Evolutionary conservation across 805 yeast species (phyloP).

Genomic region (Metschnikowia noctiluminum): DNA sequence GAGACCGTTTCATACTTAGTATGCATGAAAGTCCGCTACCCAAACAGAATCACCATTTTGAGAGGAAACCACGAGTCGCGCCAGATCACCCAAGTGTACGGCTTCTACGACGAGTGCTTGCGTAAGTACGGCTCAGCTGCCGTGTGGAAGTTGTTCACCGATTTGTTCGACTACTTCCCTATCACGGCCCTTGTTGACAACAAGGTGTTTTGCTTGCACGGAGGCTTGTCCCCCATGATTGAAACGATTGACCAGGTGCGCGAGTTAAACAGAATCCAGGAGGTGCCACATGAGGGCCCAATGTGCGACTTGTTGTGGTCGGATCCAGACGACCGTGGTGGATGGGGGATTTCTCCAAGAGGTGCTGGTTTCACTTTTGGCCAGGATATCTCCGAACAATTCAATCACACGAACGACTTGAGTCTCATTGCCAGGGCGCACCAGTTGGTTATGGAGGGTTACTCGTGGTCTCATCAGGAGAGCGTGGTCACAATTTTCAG

Average conservation of each 20-base stretch:
- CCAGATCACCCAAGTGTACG: slow-evolving; percentile 94
- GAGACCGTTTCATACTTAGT: slow-evolving; percentile 88
- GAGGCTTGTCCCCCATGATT: slow-evolving; percentile 93
- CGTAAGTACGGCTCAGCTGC: slow-evolving; percentile 90
- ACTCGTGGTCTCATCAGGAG: slow-evolving; percentile 92
- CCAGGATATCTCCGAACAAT: slow-evolving; percentile 89
- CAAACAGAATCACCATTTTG: slow-evolving; percentile 84
- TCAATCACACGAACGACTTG: slow-evolving; percentile 85
- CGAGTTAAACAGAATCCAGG: slow-evolving; percentile 87
- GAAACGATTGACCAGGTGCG: slow-evolving; percentile 91
- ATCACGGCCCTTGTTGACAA: slow-evolving; percentile 90
- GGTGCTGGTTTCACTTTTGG: slow-evolving; percentile 99
- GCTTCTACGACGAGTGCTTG: slow-evolving; percentile 92
- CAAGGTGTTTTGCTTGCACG: slow-evolving; percentile 88
- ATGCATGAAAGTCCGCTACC: slow-evolving; percentile 89
- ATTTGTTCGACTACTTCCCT: slow-evolving; percentile 88
- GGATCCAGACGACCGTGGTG: slow-evolving; percentile 96
- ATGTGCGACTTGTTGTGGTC: slow-evolving; percentile 97
- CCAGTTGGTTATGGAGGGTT: slow-evolving; percentile 97
- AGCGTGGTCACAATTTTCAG: slow-evolving; percentile 89
- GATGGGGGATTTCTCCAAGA: slow-evolving; percentile 97
- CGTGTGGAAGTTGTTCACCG: slow-evolving; percentile 92
- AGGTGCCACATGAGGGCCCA: slow-evolving; percentile 96
- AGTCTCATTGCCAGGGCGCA: slow-evolving; percentile 90
- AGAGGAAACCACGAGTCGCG: slow-evolving; percentile 96